phyloP scores from a whole-genome alignment of 1,284 basidiomycete species.

The Trametes versicolor region DNA sequence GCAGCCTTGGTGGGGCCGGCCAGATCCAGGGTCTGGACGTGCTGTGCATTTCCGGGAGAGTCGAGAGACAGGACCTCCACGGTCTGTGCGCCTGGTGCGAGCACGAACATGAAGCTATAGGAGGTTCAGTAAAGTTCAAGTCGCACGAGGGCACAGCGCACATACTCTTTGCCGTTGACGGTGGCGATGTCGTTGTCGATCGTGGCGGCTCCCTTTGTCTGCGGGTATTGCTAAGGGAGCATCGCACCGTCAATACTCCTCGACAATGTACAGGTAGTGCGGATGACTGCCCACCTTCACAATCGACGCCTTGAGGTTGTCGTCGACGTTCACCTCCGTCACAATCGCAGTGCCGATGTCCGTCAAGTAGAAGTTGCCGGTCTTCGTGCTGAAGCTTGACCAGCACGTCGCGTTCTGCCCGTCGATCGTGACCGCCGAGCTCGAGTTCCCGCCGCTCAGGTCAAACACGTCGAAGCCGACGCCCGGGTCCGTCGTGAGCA shows the following conservation, averaged over 20 bases:
- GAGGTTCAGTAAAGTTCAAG: no score
- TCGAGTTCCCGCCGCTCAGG: slow-evolving; percentile 42
- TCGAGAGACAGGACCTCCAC: slow-evolving; percentile 53
- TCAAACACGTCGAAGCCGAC: slow-evolving; percentile 58
- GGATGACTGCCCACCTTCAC: slow-evolving; percentile 47
- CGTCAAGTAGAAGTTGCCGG: slow-evolving; percentile 59
- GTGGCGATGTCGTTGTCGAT: slow-evolving; percentile 58
- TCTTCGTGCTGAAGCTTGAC: slow-evolving; percentile 55
- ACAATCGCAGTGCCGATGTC: slow-evolving; percentile 55
- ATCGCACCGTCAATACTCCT: not conserved
- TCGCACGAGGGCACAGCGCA: slow-evolving; percentile 6
- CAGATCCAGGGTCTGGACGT: slow-evolving; percentile 52
- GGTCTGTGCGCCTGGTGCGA: slow-evolving; percentile 48
- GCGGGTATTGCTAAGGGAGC: slow-evolving; percentile 52
- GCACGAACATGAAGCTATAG: slow-evolving; percentile 54
- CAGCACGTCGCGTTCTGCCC: slow-evolving; percentile 60
- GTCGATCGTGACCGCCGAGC: slow-evolving; percentile 47
- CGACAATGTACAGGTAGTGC: not conserved
- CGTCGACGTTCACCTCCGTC: slow-evolving; percentile 57
- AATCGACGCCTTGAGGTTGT: slow-evolving; percentile 53
- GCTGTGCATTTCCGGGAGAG: slow-evolving; percentile 50
- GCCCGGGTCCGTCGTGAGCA: slow-evolving; percentile 56
- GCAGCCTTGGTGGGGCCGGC: slow-evolving; percentile 48
- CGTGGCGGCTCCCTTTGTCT: slow-evolving; percentile 49
- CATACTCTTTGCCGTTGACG: slow-evolving; percentile 55